A percentile compares a stretch with the other conserved stretches of the same genome.
Evolutionary conservation across 75 land plant genomes (phyloP).

Genomic region (Cryptomeria japonica): DNA sequence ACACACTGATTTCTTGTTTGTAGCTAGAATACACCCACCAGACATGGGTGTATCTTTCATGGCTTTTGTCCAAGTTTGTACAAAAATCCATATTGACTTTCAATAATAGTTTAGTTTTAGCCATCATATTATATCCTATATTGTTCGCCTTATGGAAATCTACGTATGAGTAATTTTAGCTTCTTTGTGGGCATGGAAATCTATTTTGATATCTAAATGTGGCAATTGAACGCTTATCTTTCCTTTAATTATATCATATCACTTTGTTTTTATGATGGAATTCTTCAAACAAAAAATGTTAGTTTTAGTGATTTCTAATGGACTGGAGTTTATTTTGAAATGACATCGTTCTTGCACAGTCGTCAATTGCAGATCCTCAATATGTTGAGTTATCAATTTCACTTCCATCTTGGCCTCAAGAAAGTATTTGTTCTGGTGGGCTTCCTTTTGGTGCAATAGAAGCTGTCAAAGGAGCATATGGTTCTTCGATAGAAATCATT

Average conservation of each 20-base stretch:
- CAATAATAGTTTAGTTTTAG: background rate
- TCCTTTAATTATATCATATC: background rate
- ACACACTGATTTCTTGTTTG: background rate
- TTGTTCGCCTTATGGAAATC: background rate
- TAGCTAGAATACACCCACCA: background rate
- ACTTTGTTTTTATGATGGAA: background rate
- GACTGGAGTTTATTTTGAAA: background rate
- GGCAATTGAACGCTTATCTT: background rate
- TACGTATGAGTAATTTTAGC: background rate
- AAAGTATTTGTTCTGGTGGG: slow-evolving; percentile 64
- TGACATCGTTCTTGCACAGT: slow-evolving; percentile 37
- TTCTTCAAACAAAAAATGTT: background rate
- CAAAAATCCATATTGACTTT: background rate
- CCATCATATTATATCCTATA: background rate
- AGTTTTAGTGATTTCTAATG: background rate
- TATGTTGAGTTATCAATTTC: slow-evolving; percentile 69
- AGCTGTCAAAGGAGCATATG: slow-evolving; percentile 87
- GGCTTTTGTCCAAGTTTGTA: background rate
- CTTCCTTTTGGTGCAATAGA: slow-evolving; percentile 94
- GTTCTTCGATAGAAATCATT: slow-evolving; percentile 64
- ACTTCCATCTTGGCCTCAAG: slow-evolving; percentile 80
- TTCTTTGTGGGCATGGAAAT: background rate
- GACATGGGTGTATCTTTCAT: background rate
- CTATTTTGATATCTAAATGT: background rate
- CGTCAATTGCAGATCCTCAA: slow-evolving; percentile 66